phyloP scores from a whole-genome alignment of 2,329 filamentous ascomycete species.

The Cordyceps fumosorosea region DNA sequence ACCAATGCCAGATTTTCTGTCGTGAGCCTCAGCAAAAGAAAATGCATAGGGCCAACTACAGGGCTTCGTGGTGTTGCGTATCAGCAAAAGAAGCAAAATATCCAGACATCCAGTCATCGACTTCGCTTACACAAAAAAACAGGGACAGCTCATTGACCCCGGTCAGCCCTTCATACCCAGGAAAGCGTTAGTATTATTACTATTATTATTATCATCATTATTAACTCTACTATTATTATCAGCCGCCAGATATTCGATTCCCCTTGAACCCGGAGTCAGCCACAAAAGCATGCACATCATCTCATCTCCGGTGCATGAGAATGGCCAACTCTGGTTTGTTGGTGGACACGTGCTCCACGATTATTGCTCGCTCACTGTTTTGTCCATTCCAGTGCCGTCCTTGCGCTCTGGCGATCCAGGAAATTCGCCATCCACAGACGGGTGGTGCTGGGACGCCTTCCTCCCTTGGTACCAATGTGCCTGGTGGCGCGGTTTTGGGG shows the following conservation, averaged over 20 bases:
- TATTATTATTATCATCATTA: neutral
- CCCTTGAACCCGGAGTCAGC: neutral
- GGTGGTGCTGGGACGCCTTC: neutral
- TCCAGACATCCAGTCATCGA: neutral
- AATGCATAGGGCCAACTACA: neutral
- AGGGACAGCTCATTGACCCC: neutral
- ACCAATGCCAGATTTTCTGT: neutral
- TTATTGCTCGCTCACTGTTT: neutral
- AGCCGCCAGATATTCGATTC: neutral
- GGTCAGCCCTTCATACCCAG: neutral
- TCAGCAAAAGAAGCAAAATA: neutral
- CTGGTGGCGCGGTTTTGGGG: neutral
- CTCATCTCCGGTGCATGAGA: conserved; percentile 1
- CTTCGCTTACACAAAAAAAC: neutral
- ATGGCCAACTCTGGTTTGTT: neutral
- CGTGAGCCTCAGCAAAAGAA: neutral
- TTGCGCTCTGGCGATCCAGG: neutral
- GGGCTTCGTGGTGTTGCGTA: neutral
- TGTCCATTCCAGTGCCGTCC: neutral
- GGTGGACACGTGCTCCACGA: neutral
- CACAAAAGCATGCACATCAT: neutral
- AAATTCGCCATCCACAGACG: neutral
- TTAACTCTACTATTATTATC: neutral
- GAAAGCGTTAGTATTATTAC: neutral
- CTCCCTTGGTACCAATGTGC: neutral